Base-by-base conservation (phyloP, 352 stramenopile species). In the Phytophthora kernoviae region DNA sequence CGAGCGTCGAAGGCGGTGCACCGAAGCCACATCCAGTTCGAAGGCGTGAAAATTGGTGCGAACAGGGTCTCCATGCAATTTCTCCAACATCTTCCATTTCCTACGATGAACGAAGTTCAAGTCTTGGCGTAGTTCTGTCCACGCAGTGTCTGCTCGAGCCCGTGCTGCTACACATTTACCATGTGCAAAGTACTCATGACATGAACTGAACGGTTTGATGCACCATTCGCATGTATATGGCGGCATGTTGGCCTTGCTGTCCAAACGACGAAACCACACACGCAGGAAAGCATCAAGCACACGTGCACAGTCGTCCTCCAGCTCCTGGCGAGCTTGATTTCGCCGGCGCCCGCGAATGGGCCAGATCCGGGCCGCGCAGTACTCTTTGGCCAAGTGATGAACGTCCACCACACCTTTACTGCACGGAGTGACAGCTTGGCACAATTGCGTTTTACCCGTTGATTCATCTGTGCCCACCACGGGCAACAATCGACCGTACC, bases 141-240 rank as follows among this genome's bases (percentile, higher is more conserved):
- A 68, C 53, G 68, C 63, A 33, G 30, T 24, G 47, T 67, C 47
- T 33, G 58, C 47, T 56, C n/a, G 27, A 32, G 26, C 30, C 7
- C 52, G 47, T 45, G 58, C 45, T 48, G 46, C 9, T 41, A 40
- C 34, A 15, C 58, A 72, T 10, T 68, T 59, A 8, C 10, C 42
- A 21, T 81, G 71, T 14, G 68, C 58, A 27, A 63, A 69, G 51
- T 69, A 73, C 27, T 62, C 27, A 2, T 46, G 59, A 21, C 37
- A 42, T 14, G 64, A 69, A 4, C 44, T 52, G 32, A 72, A 67
- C 1, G 60, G 49, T 34, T 67, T 58, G 21, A 33, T 53, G 20
- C 72, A 77, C 68, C 64, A 73, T 20, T 64, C 41, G n/a, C 68
- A 77, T 17, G 51, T 40, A 30, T 67, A 73, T 27, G 50, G 58